Percentiles rank a stretch among this genome's conserved stretches.
Conservation (phyloP, 2,329 filamentous ascomycete genomes). For the Drechslerella dactyloides region DNA sequence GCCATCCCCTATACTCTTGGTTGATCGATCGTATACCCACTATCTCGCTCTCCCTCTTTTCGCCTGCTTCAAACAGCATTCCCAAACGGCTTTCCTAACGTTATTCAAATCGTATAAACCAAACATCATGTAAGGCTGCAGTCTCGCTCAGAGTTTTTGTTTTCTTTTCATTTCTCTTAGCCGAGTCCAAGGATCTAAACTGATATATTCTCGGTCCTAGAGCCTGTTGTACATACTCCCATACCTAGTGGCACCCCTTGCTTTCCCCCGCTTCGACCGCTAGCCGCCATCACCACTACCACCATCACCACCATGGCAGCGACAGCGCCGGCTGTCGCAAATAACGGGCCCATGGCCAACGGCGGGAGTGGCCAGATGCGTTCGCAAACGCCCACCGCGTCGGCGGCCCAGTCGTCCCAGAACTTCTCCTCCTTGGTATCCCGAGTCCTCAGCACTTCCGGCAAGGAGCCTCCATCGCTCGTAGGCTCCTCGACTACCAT, state of each 20-base stretch:
- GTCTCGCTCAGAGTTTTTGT: neutral
- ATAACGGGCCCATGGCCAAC: slow-evolving; percentile 26
- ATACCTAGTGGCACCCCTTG: slow-evolving; percentile 8
- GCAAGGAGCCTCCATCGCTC: slow-evolving; percentile 84
- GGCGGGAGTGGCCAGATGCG: slow-evolving; percentile 11
- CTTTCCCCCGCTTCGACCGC: slow-evolving; percentile 16
- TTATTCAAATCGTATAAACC: slow-evolving; percentile 25
- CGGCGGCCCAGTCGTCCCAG: slow-evolving; percentile 61
- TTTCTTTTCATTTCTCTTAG: no score
- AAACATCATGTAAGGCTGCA: slow-evolving; percentile 30
- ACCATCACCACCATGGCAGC: slow-evolving; percentile 34
- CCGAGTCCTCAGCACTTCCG: slow-evolving; percentile 80
- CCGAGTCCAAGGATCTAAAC: neutral
- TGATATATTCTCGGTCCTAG: neutral
- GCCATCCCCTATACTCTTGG: slow-evolving; percentile 36
- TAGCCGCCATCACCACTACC: neutral
- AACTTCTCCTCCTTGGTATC: slow-evolving; percentile 71
- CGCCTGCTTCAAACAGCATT: neutral
- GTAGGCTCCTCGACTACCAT: slow-evolving; percentile 96
- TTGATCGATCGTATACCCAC: slow-evolving; percentile 45
- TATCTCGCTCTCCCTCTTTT: slow-evolving; percentile 31
- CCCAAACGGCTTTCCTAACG: slow-evolving; percentile 3
- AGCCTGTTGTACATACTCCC: slow-evolving; percentile 20
- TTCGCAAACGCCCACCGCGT: slow-evolving; percentile 32
- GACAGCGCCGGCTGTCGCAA: slow-evolving; percentile 23